phyloP scores from a whole-genome alignment of 2,329 filamentous ascomycete species.

The Botrytis elliptica region DNA sequence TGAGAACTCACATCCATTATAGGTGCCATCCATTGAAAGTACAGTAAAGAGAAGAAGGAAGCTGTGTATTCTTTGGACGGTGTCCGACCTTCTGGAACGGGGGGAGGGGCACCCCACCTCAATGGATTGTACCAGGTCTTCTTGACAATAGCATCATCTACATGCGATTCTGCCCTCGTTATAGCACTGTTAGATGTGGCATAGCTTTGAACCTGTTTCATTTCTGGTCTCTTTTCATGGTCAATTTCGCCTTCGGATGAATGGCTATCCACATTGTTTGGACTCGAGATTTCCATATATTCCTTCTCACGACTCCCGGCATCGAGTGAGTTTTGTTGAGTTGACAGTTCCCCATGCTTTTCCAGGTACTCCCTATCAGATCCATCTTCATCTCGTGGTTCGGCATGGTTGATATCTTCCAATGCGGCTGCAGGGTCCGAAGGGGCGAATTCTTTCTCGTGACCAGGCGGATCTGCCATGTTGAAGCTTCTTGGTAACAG shows the following conservation, averaged over 20 bases:
- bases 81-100: slow-evolving; percentile 52
- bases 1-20: slow-evolving; percentile 68
- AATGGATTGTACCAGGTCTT: slow-evolving; percentile 67
- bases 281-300: slow-evolving; percentile 30
- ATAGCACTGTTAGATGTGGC: slow-evolving; percentile 54
- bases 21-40: slow-evolving; percentile 88
- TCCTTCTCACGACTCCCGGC: slow-evolving; percentile 32
- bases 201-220: slow-evolving; percentile 50
- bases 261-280: slow-evolving; percentile 24
- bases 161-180: slow-evolving; percentile 43
- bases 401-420: slow-evolving; percentile 13
- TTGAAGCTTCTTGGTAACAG: slow-evolving; percentile 10
- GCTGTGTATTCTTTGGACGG: slow-evolving; percentile 71
- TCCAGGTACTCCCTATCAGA: slow-evolving; percentile 19
- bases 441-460: slow-evolving; percentile 16
- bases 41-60: slow-evolving; percentile 69
- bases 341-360: slow-evolving; percentile 14
- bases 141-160: slow-evolving; percentile 30
- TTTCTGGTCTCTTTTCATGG: slow-evolving; percentile 35
- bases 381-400: slow-evolving; percentile 18
- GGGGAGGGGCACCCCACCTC: slow-evolving; percentile 56
- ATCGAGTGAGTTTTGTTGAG: slow-evolving; percentile 4
- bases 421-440: slow-evolving; percentile 8
- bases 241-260: slow-evolving; percentile 24
- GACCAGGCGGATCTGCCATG: slow-evolving; percentile 15